Evolutionary conservation across 305 asterid species (phyloP).

Genomic region (Fraxinus velutina): DNA sequence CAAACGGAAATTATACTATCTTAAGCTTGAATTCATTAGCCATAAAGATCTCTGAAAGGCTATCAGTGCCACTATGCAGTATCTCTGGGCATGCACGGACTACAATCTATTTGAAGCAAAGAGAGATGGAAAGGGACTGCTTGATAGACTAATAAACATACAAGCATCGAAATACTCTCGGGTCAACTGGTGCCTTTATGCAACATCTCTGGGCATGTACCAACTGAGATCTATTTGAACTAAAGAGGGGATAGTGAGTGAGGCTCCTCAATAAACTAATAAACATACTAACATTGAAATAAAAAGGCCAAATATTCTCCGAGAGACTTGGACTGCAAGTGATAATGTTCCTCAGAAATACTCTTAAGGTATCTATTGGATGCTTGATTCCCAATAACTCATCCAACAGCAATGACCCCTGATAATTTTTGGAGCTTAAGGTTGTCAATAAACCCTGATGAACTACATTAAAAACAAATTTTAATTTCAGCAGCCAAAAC

Average conservation of each 20-base stretch:
- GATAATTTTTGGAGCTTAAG: not conserved
- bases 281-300: not conserved
- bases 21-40: not conserved
- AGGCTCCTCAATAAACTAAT: not conserved
- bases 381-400: not conserved
- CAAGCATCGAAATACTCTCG: not conserved
- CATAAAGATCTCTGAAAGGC: not conserved
- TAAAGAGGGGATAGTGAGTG: not conserved
- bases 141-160: not conserved
- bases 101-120: not conserved
- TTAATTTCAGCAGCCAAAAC: not conserved
- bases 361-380: not conserved
- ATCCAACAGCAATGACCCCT: not conserved
- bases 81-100: not conserved
- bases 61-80: not conserved
- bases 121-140: not conserved
- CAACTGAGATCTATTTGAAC: not conserved
- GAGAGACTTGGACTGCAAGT: not conserved
- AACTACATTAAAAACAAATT: not conserved
- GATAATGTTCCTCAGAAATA: not conserved
- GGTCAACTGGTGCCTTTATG: not conserved
- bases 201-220: not conserved
- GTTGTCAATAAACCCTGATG: not conserved
- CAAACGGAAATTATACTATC: not conserved
- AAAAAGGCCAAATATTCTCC: not conserved